Base-by-base conservation (phyloP, 2,329 filamentous ascomycete species). In the Fusarium caatingaense region DNA sequence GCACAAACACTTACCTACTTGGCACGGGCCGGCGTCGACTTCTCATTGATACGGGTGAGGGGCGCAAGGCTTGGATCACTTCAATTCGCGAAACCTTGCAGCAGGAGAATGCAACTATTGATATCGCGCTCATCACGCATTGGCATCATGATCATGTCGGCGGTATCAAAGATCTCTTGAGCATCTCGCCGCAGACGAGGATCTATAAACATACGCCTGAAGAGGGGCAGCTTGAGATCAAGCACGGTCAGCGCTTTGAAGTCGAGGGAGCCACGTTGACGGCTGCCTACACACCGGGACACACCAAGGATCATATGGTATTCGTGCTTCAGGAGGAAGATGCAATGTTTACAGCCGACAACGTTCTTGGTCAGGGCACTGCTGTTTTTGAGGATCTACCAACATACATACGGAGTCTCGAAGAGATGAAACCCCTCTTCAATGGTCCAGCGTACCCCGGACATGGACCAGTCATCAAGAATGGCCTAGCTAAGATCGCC, bases 1-100 rank as follows among this genome's bases (percentile, higher is more conserved):
- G 94, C 67, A 98, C 96, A 72, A 99, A 99, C 80, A 99, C 96
- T 34, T 99, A 99, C 79, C 87, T 99, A 20, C 77, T 99, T 63
- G 96, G 96, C 62, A 90, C 87, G 9, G 95, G 94, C 6, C 78
- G 83, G 8, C 81, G 83, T 9, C 90, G 96, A 12, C 85, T 98
- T 62, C 87, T 99, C 23, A 89, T 99, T 76, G 96, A 99, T 81
- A 97, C 94, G 0, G 96, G 92, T 50, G 91, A 97, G 79, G 96
- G 95, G 48, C 87, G 84, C 61, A 87, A 90, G 4, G 85, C 87
- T 34, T 99, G 95, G 95, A 85, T 89, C 44, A 79, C 85, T 0
- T 86, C 88, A 0, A 81, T 99, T 37, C 86, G 87, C 68, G 81
- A 84, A 6, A 88, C 91, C 0, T 85, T 98, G 5, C 79, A 83